Conservation (phyloP, 257 asterid genomes). For the Solanum neorickii region DNA sequence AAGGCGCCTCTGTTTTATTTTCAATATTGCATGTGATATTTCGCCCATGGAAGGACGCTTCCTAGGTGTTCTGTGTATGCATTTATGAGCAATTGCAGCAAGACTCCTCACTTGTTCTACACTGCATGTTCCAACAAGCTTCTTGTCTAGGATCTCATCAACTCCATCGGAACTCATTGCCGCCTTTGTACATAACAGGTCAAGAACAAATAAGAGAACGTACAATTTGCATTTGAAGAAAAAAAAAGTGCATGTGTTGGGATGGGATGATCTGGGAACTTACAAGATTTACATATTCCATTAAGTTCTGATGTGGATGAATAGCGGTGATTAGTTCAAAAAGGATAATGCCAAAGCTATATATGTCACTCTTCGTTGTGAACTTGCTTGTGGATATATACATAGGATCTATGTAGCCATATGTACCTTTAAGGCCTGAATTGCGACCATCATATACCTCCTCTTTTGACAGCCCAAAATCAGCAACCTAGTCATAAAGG, state of each 20-base stretch:
- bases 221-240: neutral
- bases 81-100: constrained; percentile 63
- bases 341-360: constrained; percentile 88
- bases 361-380: constrained; percentile 85
- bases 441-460: constrained; percentile 58
- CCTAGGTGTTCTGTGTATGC: constrained; percentile 54
- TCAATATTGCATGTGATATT: constrained; percentile 68
- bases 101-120: constrained; percentile 60
- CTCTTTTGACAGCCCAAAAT: constrained; percentile 97
- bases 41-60: constrained; percentile 78
- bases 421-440: constrained; percentile 95
- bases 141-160: constrained; percentile 77
- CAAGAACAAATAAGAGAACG: neutral
- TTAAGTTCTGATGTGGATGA: constrained; percentile 90
- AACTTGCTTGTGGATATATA: constrained; percentile 74
- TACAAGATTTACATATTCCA: constrained; percentile 96
- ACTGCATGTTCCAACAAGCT: constrained; percentile 56
- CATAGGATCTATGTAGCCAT: constrained; percentile 84
- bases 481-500: constrained; percentile 62
- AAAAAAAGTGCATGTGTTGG: neutral
- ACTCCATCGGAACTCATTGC: constrained; percentile 82
- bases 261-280: constrained; percentile 7
- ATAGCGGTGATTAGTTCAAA: constrained; percentile 96
- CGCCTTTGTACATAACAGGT: constrained; percentile 33
- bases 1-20: constrained; percentile 51